phyloP scores from a whole-genome alignment of 1,139 yeast genomes.

The Candida tetrigidarum region DNA sequence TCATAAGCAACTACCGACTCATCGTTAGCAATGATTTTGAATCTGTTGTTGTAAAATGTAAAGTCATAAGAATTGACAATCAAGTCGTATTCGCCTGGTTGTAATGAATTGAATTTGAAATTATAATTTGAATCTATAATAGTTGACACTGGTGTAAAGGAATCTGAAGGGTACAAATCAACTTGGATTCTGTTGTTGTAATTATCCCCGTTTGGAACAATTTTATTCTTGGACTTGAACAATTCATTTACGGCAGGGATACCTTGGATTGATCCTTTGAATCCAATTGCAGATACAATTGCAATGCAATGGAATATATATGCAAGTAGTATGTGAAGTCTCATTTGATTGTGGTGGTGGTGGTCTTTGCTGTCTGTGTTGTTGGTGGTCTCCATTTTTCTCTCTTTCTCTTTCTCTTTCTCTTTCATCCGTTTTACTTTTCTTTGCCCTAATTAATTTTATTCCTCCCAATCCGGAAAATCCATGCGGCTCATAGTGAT shows the following conservation, averaged over 20 bases:
- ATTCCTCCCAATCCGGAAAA: background rate
- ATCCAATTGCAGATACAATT: constrained; percentile 17
- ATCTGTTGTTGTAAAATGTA: constrained; percentile 29
- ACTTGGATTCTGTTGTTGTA: constrained; percentile 38
- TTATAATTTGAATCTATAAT: constrained; percentile 30
- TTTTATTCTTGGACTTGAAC: constrained; percentile 21
- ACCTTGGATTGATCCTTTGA: constrained; percentile 24
- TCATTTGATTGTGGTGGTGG: constrained; percentile 1
- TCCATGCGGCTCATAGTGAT: background rate
- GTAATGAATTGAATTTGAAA: constrained; percentile 30
- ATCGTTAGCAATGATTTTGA: constrained; percentile 28
- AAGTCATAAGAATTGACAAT: constrained; percentile 43
- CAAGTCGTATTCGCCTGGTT: constrained; percentile 40
- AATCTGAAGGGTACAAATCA: constrained; percentile 23
- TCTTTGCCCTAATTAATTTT: background rate
- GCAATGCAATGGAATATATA: background rate
- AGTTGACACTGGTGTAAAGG: constrained; percentile 17
- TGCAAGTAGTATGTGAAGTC: background rate
- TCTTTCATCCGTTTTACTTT: background rate
- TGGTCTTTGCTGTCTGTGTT: background rate
- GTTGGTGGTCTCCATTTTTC: background rate
- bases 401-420: background rate
- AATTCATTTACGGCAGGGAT: constrained; percentile 31
- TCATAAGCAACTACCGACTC: constrained; percentile 25
- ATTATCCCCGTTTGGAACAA: constrained; percentile 40